These are phyloP conservation scores for Plasmodium malariae DNA, from an alignment of 169 alveolate species.

Conservation along the genomic window DNA sequence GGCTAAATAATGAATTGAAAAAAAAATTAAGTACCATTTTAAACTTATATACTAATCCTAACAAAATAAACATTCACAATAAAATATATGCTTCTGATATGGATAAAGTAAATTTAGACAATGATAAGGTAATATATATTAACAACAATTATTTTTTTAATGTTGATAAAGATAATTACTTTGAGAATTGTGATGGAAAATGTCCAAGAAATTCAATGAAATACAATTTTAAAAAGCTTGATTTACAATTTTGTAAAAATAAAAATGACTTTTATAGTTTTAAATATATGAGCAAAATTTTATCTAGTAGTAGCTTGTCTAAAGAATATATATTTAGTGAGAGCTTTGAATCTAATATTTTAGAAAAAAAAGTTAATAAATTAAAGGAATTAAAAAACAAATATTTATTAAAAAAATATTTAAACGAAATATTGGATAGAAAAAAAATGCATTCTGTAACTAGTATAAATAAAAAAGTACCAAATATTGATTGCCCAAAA, in stretches of 20 bases:
- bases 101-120: conserved; percentile 45
- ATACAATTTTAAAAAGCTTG: conserved; percentile 41
- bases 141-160: conserved; percentile 70
- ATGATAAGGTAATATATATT: conserved; percentile 39
- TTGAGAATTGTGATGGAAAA: conserved; percentile 18
- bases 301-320: conserved; percentile 60
- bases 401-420: conserved; percentile 57
- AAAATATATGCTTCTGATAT: conserved; percentile 65
- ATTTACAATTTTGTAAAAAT: conserved; percentile 53
- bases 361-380: conserved; percentile 41
- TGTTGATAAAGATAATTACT: conserved; percentile 30
- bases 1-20: conserved; percentile 24
- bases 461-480: conserved; percentile 11
- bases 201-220: conserved; percentile 38
- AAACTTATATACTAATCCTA: conserved; percentile 42
- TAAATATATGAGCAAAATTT: conserved; percentile 63
- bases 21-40: conserved; percentile 48
- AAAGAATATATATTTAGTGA: conserved; percentile 38
- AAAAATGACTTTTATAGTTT: conserved; percentile 57
- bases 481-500: conserved; percentile 11
- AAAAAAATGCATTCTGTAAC: conserved; percentile 14
- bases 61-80: conserved; percentile 63
- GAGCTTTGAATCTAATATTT: conserved; percentile 42
- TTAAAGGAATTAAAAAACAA: conserved; percentile 49
- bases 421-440: conserved; percentile 37